Evolutionary conservation across 495 filamentous ascomycete genomes (phyloP), one percentile per base, ranked within the genome.

Genomic region (Penicillium coprophilum): DNA sequence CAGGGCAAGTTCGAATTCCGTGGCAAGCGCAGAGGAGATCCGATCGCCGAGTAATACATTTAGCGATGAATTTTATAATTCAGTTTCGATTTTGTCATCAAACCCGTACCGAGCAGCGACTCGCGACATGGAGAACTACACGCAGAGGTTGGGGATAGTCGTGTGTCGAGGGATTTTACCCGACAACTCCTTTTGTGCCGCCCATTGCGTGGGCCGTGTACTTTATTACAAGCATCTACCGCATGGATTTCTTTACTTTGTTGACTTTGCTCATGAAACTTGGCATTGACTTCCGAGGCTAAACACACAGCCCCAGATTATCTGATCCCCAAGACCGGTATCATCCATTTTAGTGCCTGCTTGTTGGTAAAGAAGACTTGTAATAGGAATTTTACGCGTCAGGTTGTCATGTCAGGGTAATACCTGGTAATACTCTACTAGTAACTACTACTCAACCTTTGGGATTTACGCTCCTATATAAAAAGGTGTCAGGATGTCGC

Each of bases 1-100:
- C 71, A 97, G 94, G 94, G 92, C 59, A 90, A 92, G 68, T 96
- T 77, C 62, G 82, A 96, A 31, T 61, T 96, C 53, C 85, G 92
- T 57, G 92, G 88, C 27, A 98, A 97, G 84, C 80, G 87, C 65
- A 88, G 80, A 66, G 91, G 89, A 23, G 92, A 98, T 70, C 78
- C 84, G 20, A 82, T 96, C 61, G 63, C 67, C 8, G 92, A 98
- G 71, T 94, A 72, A 67, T 95, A 67, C 15, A 36, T 17, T 24
- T 23, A 46, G 8, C 46, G 53, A 43, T 30, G 13, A 47, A 43
- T 56, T 38, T 15, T 20, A 46, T 28, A 46, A 28, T 39, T 32
- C 19, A 34, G 38, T 31, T 27, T 5, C 20, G 13, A 27, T 39
- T 44, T 38, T 30, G 6, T 30, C 46, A 44, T 24, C 19, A 52